Percentiles rank a stretch among this genome's conserved stretches.
phyloP scores from a whole-genome alignment of 2,329 filamentous ascomycete species.

The Colletotrichum sp. region DNA sequence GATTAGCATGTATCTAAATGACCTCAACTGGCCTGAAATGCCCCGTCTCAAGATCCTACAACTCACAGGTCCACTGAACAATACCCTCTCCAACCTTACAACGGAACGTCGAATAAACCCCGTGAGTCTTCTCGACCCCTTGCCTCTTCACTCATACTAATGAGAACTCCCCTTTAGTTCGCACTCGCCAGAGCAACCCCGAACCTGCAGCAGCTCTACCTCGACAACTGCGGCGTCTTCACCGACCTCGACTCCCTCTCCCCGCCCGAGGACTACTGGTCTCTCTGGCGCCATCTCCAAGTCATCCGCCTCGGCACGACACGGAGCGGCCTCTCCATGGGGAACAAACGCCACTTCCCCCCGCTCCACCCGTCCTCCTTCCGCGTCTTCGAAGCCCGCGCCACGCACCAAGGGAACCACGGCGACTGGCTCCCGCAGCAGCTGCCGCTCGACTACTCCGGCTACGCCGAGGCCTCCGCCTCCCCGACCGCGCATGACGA shows the following conservation, averaged over 20 bases:
- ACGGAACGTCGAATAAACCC: conserved; percentile 11
- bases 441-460: conserved; percentile 22
- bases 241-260: conserved; percentile 13
- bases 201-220: conserved; percentile 13
- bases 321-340: conserved; percentile 20
- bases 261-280: conserved; percentile 17
- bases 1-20: conserved; percentile 7
- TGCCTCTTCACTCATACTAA: neutral
- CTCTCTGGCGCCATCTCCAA: conserved; percentile 34
- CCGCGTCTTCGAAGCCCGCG: conserved; percentile 29
- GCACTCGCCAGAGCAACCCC: conserved; percentile 14
- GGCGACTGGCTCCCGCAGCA: conserved; percentile 29
- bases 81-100: neutral
- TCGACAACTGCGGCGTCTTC: conserved; percentile 16
- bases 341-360: conserved; percentile 19
- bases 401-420: conserved; percentile 32
- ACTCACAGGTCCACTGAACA: conserved; percentile 5
- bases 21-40: conserved; percentile 14
- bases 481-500: neutral
- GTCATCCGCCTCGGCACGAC: conserved; percentile 29
- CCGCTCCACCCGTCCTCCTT: conserved; percentile 22
- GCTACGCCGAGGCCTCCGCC: neutral
- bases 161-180: neutral
- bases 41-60: conserved; percentile 14
- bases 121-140: neutral